Evolutionary conservation across 345 rosid genomes (phyloP).

Genomic region (Pistacia integerrima): DNA sequence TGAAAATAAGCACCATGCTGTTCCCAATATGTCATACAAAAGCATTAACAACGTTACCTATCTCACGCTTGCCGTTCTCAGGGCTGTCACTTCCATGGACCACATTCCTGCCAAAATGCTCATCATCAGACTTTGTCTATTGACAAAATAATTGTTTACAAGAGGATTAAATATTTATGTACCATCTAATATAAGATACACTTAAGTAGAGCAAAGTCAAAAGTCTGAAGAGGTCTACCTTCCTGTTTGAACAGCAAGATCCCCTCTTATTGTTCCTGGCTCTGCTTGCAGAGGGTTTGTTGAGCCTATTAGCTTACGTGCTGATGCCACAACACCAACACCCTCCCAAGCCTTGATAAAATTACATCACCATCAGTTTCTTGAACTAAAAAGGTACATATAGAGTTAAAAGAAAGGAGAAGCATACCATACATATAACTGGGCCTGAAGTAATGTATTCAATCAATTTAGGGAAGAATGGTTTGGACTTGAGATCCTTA

Average conservation of each 20-base stretch:
- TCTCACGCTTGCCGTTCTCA: conserved; percentile 91
- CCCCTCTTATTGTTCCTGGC: conserved; percentile 96
- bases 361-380: conserved; percentile 18
- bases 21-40: background rate
- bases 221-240: conserved; percentile 50
- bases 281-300: conserved; percentile 98
- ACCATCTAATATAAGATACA: conserved; percentile 1
- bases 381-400: background rate
- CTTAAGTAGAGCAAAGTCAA: background rate
- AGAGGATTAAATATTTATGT: background rate
- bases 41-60: conserved; percentile 49
- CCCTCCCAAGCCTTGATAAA: conserved; percentile 90
- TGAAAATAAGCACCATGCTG: background rate
- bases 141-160: background rate
- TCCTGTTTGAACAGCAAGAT: conserved; percentile 97
- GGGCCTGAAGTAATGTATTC: conserved; percentile 94
- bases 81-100: conserved; percentile 98
- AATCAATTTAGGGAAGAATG: conserved; percentile 84
- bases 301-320: conserved; percentile 87
- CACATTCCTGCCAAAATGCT: conserved; percentile 67
- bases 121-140: conserved; percentile 17
- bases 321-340: conserved; percentile 92
- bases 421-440: conserved; percentile 88
- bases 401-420: background rate
- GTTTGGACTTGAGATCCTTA: conserved; percentile 78